These are phyloP conservation scores for Salix caprea DNA, from an alignment of 345 rosid genomes.

Conservation along the genomic window DNA sequence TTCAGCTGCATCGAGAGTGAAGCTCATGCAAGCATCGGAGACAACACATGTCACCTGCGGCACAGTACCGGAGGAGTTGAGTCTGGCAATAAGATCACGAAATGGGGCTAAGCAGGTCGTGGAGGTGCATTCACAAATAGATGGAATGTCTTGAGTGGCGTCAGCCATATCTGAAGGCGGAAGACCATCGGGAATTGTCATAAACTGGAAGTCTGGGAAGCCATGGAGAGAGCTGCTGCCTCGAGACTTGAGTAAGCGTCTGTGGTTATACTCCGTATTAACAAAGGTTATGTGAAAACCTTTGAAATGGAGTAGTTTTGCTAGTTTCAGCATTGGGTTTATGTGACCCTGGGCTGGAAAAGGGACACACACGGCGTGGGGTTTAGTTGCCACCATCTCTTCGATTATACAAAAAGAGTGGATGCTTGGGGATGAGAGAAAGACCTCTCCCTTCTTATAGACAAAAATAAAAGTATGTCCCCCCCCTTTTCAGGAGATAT, in stretches of 20 bases:
- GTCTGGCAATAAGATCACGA: constrained; percentile 22
- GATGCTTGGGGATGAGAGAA: no score
- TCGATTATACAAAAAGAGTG: no score
- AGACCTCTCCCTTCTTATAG: no score
- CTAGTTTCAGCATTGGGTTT: constrained; percentile 30
- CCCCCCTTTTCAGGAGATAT: no score
- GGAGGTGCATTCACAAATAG: constrained; percentile 37
- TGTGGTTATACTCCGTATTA: constrained; percentile 23
- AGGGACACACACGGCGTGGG: constrained; percentile 29
- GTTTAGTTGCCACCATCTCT: no score
- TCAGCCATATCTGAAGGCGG: constrained; percentile 22
- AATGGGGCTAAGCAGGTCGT: constrained; percentile 31
- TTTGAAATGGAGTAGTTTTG: constrained; percentile 32
- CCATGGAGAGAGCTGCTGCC: constrained; percentile 29
- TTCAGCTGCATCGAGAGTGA: constrained; percentile 28
- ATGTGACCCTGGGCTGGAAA: constrained; percentile 32
- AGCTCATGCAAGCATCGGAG: constrained; percentile 38
- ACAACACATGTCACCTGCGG: constrained; percentile 41
- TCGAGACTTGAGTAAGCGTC: constrained; percentile 34
- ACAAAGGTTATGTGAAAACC: constrained; percentile 32
- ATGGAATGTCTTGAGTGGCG: constrained; percentile 38
- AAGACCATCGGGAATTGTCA: constrained; percentile 33
- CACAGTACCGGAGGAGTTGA: constrained; percentile 14
- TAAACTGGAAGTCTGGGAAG: constrained; percentile 38
- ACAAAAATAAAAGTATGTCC: no score